These are phyloP conservation scores for Microthlaspi erraticum DNA, from an alignment of 345 rosid genomes.

Conservation along the genomic window DNA sequence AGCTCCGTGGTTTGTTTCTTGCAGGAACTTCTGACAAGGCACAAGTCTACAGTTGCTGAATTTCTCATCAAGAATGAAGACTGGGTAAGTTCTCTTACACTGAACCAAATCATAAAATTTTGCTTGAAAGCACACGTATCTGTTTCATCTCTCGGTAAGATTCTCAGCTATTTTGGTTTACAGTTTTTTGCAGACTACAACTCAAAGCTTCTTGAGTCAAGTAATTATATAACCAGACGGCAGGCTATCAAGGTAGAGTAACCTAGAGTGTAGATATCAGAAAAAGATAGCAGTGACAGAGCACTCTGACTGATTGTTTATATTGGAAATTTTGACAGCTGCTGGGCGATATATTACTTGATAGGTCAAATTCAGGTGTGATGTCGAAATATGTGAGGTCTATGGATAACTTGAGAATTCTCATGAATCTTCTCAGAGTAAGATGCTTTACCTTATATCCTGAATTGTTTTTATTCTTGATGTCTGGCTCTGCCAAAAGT, in stretches of 20 bases:
- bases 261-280: background rate
- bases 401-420: conserved; percentile 83
- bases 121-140: conserved; percentile 6
- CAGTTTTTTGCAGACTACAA: conserved; percentile 91
- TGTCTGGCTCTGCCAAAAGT: conserved; percentile 17
- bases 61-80: conserved; percentile 86
- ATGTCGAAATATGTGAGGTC: conserved; percentile 90
- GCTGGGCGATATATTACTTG: conserved; percentile 82
- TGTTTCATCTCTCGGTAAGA: conserved; percentile 5
- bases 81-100: conserved; percentile 59
- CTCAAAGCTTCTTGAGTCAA: conserved; percentile 86
- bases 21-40: conserved; percentile 95
- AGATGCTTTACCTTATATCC: conserved; percentile 23
- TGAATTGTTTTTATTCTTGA: conserved; percentile 11
- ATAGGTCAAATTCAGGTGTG: conserved; percentile 77
- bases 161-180: conserved; percentile 39
- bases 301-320: conserved; percentile 25
- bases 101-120: background rate
- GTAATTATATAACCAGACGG: conserved; percentile 87
- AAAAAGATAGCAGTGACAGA: background rate
- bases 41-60: conserved; percentile 93
- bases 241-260: conserved; percentile 84
- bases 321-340: conserved; percentile 59
- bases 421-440: conserved; percentile 95
- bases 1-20: conserved; percentile 30